Conservation (phyloP, 768 basidiomycete species). For the Termitomyces sp. region DNA sequence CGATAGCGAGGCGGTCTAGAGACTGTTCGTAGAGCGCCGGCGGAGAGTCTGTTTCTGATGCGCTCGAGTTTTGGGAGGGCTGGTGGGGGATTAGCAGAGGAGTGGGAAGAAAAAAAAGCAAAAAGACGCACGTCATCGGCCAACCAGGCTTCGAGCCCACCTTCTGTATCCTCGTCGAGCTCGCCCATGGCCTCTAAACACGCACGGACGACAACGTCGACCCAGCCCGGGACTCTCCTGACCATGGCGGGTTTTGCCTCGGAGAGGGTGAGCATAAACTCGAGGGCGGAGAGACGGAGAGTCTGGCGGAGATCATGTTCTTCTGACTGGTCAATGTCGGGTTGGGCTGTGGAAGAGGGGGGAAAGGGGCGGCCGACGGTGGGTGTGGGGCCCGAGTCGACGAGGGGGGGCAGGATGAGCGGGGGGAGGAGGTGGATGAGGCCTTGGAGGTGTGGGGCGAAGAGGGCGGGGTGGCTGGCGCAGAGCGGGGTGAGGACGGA, state of each 20-base stretch:
- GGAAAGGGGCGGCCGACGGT: constrained; percentile 46
- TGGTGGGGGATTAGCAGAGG: constrained; percentile 29
- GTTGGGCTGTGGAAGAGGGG: not conserved
- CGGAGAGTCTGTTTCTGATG: constrained; percentile 57
- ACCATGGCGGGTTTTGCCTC: constrained; percentile 75
- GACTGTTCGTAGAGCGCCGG: constrained; percentile 81
- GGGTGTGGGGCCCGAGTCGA: constrained; percentile 47
- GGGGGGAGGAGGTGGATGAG: constrained; percentile 72
- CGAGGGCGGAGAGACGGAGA: constrained; percentile 68
- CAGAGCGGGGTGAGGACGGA: constrained; percentile 69
- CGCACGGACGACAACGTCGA: constrained; percentile 62
- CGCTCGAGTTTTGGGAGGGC: constrained; percentile 60
- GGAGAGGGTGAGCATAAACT: constrained; percentile 79
- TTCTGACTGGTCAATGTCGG: constrained; percentile 30
- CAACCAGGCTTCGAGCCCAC: constrained; percentile 42
- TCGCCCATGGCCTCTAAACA: constrained; percentile 84
- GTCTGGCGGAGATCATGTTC: constrained; percentile 67
- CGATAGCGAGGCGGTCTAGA: constrained; percentile 77
- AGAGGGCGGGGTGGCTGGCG: constrained; percentile 63
- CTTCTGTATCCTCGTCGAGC: constrained; percentile 50
- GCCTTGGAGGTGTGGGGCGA: constrained; percentile 64
- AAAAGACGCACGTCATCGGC: constrained; percentile 67
- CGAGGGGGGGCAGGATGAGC: constrained; percentile 53
- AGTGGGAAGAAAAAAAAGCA: not conserved
- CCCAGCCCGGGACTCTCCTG: constrained; percentile 66